A percentile compares a stretch with the other conserved stretches of the same genome.
phyloP scores from a whole-genome alignment of 2,329 filamentous ascomycete genomes.

The Nothophoma quercina region DNA sequence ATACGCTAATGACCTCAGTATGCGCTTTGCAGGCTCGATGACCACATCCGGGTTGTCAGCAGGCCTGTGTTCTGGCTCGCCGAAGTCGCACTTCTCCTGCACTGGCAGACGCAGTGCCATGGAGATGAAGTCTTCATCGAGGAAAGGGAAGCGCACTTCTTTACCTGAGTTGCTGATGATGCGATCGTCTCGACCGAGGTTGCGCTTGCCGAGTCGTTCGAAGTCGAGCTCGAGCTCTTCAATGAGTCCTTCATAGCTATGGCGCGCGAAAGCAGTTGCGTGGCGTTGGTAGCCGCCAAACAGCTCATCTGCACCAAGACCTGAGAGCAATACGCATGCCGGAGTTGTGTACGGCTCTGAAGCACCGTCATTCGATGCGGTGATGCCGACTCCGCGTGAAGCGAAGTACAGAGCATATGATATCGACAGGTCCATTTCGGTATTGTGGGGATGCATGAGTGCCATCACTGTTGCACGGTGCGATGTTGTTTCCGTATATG shows the following conservation, averaged over 20 bases:
- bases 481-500: slow-evolving; percentile 74
- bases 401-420: slow-evolving; percentile 95
- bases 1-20: slow-evolving; percentile 78
- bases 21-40: slow-evolving; percentile 81
- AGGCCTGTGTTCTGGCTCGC: slow-evolving; percentile 36
- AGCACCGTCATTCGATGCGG: slow-evolving; percentile 40
- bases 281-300: slow-evolving; percentile 94
- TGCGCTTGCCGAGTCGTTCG: slow-evolving; percentile 85
- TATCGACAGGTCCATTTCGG: slow-evolving; percentile 98
- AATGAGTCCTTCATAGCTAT: slow-evolving; percentile 74
- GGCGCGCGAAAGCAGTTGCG: slow-evolving; percentile 73
- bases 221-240: slow-evolving; percentile 88
- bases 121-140: slow-evolving; percentile 85
- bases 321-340: slow-evolving; percentile 86
- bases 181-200: slow-evolving; percentile 91
- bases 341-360: slow-evolving; percentile 66
- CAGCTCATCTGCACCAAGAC: slow-evolving; percentile 92
- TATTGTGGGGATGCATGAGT: slow-evolving; percentile 91
- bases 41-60: slow-evolving; percentile 35
- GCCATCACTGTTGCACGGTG: slow-evolving; percentile 75
- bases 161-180: slow-evolving; percentile 88
- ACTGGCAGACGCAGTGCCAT: slow-evolving; percentile 80
- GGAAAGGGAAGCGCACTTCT: slow-evolving; percentile 87
- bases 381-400: slow-evolving; percentile 71
- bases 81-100: slow-evolving; percentile 89